Base-by-base conservation (phyloP, 2,329 filamentous ascomycete species). In the Paecilomyces sp. region DNA sequence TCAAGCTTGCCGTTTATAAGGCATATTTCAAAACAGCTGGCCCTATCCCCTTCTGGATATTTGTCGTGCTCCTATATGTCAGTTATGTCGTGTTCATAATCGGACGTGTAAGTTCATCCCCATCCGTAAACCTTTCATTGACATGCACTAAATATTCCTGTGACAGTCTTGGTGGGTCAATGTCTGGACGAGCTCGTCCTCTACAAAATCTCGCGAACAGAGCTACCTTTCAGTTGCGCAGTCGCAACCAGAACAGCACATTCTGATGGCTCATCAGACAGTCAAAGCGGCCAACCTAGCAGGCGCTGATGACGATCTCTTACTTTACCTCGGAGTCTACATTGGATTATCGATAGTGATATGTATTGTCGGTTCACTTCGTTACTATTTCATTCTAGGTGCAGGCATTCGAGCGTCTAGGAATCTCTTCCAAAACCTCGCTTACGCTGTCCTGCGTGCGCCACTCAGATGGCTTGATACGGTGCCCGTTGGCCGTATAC, bases 391-490 rank as follows among this genome's bases (percentile, higher is more conserved):
- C 70, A 77, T 88, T 4, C 89, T 86, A 66, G 65, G 77, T 7
- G 86, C 87, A 55, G 88, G 88, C 12, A 80, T 92, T 65, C 82
- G 80, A 60, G 89, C 89, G 2, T 91, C 88, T n/a, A 80, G 85
- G 47, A 76, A 76, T 53, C 78, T 92, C 3, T 93, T 92, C 63
- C 80, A 85, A 24, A 82, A 82, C 57, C 82, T 92, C 63, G 84
- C 87, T 52, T 85, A 84, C 64, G 80, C 84, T 0, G 81, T 93
- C 11, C 79, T 93, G 3, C 83, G 88, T 18, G 86, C 89, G 5
- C 89, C 88, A 1, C 78, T 92, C n/a, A 80, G 89, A 62, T 92
- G 89, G 88, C 80, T 93, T 41, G 90, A 93, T 68, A 92, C 89
- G 0, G 87, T 91, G 0, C 90, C 90, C 0, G 79, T 91, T 1